A percentile compares a stretch with the other conserved stretches of the same genome.
Evolutionary conservation across 768 basidiomycete genomes (phyloP).

Genomic region (Boletales sp.): DNA sequence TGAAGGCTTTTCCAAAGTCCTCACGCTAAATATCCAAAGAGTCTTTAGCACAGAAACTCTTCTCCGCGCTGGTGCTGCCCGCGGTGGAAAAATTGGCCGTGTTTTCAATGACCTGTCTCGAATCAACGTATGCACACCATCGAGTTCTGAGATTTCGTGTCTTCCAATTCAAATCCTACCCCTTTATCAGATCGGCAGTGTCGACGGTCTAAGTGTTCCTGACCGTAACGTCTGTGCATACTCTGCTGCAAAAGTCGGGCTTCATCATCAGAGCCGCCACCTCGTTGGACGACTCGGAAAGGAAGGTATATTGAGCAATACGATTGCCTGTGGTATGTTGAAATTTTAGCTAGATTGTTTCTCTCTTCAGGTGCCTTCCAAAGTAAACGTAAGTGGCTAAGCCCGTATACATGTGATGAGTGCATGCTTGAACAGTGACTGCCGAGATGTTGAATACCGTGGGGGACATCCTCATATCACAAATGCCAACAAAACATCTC

Average conservation of each 20-base stretch:
- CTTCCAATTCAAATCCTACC: background rate
- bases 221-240: slow-evolving; percentile 63
- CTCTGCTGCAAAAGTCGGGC: slow-evolving; percentile 58
- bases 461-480: slow-evolving; percentile 41
- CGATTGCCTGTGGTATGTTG: slow-evolving; percentile 54
- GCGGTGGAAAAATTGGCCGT: slow-evolving; percentile 34
- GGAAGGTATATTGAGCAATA: slow-evolving; percentile 59
- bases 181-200: slow-evolving; percentile 50
- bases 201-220: slow-evolving; percentile 54
- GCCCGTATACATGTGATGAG: background rate
- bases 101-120: slow-evolving; percentile 46
- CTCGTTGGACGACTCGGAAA: slow-evolving; percentile 53
- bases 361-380: slow-evolving; percentile 33
- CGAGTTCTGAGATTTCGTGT: background rate
- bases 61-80: slow-evolving; percentile 43
- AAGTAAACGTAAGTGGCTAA: slow-evolving; percentile 36
- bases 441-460: slow-evolving; percentile 44
- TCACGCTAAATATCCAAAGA: slow-evolving; percentile 59
- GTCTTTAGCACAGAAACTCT: slow-evolving; percentile 64
- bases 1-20: slow-evolving; percentile 54
- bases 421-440: slow-evolving; percentile 41
- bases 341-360: background rate
- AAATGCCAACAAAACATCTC: slow-evolving; percentile 49
- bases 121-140: slow-evolving; percentile 46
- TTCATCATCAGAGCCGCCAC: slow-evolving; percentile 57